Evolutionary conservation across 371 early-diverging fungal species (phyloP).

Genomic region (Syncephalastrum racemosum): DNA sequence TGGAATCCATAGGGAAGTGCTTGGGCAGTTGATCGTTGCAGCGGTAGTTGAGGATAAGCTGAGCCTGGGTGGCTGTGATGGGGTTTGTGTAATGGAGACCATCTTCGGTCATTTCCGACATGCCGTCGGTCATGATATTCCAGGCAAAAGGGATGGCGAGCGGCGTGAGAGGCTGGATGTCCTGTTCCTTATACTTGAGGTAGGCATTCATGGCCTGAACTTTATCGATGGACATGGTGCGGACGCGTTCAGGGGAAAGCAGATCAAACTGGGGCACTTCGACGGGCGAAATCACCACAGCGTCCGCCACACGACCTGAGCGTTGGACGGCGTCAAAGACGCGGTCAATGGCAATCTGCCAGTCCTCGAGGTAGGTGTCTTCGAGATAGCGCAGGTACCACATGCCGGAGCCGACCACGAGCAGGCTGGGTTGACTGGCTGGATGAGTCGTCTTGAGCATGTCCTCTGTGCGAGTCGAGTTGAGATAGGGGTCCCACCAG

Average conservation of each 20-base stretch:
- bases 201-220: conserved; percentile 59
- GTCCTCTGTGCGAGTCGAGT: conserved; percentile 39
- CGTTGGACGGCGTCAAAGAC: conserved; percentile 28
- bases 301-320: conserved; percentile 29
- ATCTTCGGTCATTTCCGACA: conserved; percentile 50
- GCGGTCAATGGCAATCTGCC: conserved; percentile 47
- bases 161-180: conserved; percentile 14
- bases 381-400: conserved; percentile 57
- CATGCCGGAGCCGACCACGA: conserved; percentile 57
- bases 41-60: conserved; percentile 60
- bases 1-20: conserved; percentile 44
- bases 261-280: conserved; percentile 34
- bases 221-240: conserved; percentile 42
- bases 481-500: conserved; percentile 70
- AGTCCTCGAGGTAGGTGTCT: conserved; percentile 43
- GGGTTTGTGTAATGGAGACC: conserved; percentile 60
- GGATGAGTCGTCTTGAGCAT: conserved; percentile 16
- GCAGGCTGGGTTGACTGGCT: conserved; percentile 38
- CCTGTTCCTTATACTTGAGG: conserved; percentile 25
- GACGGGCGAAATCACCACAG: conserved; percentile 39
- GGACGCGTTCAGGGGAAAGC: conserved; percentile 40
- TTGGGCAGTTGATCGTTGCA: conserved; percentile 59
- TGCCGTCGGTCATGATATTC: conserved; percentile 43
- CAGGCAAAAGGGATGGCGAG: conserved; percentile 55
- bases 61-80: conserved; percentile 50